Conservation (phyloP, 495 filamentous ascomycete genomes). For the Neurospora sp. region DNA sequence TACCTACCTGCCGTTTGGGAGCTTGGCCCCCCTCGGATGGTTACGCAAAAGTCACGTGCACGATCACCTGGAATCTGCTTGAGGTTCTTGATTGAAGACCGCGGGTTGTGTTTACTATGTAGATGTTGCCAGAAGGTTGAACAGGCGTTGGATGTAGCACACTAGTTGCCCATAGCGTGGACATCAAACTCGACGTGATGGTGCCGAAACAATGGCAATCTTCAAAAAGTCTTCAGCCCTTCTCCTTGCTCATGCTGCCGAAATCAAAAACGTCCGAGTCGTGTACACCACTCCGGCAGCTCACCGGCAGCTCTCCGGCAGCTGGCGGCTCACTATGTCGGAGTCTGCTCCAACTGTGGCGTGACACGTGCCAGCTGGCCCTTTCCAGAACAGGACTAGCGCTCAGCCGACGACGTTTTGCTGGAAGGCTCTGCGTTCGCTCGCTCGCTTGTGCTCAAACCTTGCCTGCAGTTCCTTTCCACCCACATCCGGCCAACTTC, state of each 20-base stretch:
- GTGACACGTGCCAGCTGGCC: slow-evolving; percentile 15
- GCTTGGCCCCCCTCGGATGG: neutral
- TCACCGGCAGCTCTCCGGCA: neutral
- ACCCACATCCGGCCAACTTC: slow-evolving; percentile 18
- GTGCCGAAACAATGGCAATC: neutral
- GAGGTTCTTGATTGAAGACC: neutral
- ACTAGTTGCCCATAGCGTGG: neutral
- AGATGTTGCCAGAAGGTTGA: neutral
- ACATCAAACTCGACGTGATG: neutral
- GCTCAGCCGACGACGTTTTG: slow-evolving; percentile 8
- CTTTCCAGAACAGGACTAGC: slow-evolving; percentile 12
- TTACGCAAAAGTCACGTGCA: neutral
- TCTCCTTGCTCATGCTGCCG: neutral
- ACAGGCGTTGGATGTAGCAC: neutral
- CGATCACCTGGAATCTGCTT: neutral
- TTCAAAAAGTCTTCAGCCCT: neutral
- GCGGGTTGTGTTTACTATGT: neutral
- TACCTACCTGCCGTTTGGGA: neutral
- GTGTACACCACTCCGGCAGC: neutral
- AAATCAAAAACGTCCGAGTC: neutral
- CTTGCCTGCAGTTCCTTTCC: slow-evolving; percentile 12
- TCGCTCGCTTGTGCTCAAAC: slow-evolving; percentile 3
- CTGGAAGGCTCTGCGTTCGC: slow-evolving; percentile 25
- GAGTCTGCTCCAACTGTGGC: slow-evolving; percentile 7
- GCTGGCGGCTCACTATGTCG: neutral